Evolutionary conservation across 176 grass and related monocot genomes (phyloP), one percentile per base, ranked within the genome.

Genomic region (Raddia guianensis): DNA sequence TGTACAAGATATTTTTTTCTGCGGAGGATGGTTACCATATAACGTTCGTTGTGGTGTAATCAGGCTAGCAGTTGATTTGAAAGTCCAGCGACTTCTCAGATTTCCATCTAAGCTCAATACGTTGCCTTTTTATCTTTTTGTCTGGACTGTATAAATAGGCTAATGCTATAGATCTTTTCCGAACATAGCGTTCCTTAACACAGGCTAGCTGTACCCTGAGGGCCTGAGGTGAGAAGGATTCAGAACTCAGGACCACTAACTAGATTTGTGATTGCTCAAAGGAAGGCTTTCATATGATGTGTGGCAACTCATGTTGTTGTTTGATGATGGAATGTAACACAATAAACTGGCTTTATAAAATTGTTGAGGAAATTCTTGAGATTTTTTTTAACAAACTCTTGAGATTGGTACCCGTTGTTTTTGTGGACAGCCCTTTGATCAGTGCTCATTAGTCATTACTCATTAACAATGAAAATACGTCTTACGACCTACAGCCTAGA

Each of bases 121-220:
- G 20, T 52, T 52, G 37, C 21, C n/a, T 71, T 16, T 68, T 27
- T 21, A n/a, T 53, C 10, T 75, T 44, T 74, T 19, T 70, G 2
- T 44, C n/a, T 40, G 16, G 8, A 54, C n/a, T 76, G 20, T 46
- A 33, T 82, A 70, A 73, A 64, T 73, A 11, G 16, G n/a, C n/a
- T n/a, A n/a, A 27, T 0, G 33, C 4, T 72, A 42, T 59, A 32
- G 0, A 52, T 65, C 35, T 64, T 64, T 52, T 74, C 7, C 47
- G 37, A 53, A 80, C 37, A 5, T 69, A 56, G 19, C 1, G 2
- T 70, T 77, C 16, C 16, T 54, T 37, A 44, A 71, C 46, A 72
- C 56, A 53, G 19, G 8, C 14, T 40, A 14, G 8, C 14, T 40
- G 13, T 59, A 40, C 59, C 8, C 56, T 27, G 21, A 18, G 48